Evolutionary conservation across 164 flowering plant species (phyloP), one percentile per base, ranked within the genome.

Genomic region (Stephania yunnanensis): DNA sequence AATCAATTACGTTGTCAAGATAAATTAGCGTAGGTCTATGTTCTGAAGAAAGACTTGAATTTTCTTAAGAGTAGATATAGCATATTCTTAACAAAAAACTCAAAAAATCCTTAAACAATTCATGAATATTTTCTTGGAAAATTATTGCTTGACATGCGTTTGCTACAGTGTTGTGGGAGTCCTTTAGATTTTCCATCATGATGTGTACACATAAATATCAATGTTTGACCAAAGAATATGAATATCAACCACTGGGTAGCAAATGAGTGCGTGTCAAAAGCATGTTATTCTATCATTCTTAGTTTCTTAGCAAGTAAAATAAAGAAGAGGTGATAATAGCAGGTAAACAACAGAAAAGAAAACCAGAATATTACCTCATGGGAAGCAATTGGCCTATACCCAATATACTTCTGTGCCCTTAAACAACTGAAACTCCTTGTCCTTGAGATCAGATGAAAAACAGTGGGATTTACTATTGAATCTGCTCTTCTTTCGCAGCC

Each of bases 311-410:
- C 42, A 36, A 36, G 42, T 36, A 36, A 36, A 36, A 36, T 36
- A 36, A 36, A 36, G 4, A 36, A 36, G 42, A 36, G 42, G 4
- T 36, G 42, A 36, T 36, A 4, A 36, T 36, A 36, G 20, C 20
- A 19, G 8, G 9, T 61, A 63, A 31, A 10, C 31, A 48, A 69
- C 70, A 70, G 50, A 30, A 50, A 66, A 69, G 66, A 69, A 45
- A 7, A 31, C 7, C 36, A 46, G 36, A 76, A 50, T 72, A 84
- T 77, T 79, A 95, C 98, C 80, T 90, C 81, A 70, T 89, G 66
- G 63, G 92, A 80, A 29, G 89, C 88, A 77, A 91, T 72, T 67
- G 99, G 95, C 65, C 95, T 81, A 83, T 95, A 93, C 19, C 89
- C 89, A 73, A 93, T 71, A 80, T 86, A 81, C 44, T 84, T 84